Evolutionary conservation across 2,329 filamentous ascomycete genomes (phyloP), one percentile per base, ranked within the genome.

Genomic region (Aureobasidium sp.): DNA sequence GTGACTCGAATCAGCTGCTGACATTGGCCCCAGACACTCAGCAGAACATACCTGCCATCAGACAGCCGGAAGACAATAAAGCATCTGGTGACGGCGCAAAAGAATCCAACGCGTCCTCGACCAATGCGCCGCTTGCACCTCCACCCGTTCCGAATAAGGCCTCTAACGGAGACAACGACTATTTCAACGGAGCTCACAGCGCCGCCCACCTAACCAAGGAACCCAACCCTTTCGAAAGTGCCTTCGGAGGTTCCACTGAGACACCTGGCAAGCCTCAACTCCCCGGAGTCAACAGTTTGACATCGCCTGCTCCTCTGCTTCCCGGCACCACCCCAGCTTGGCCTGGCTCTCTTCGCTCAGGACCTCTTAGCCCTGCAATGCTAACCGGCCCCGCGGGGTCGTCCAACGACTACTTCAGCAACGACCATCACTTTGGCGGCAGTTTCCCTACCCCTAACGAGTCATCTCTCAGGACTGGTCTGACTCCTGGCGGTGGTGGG

Each of bases 151-250:
- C 78, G 42, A 67, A 65, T 47, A 67, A 68, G 58, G 66, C 69
- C 65, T 75, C 74, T 65, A 72, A 75, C 62, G 66, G 69, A 64
- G 76, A 78, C 50, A 77, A 77, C 52, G 79, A 81, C 67, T 81
- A 82, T 70, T 82, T 82, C 70, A 77, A 76, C 66, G 75, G 67
- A 50, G 71, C 74, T 56, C 76, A 78, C 68, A 69, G 67, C 61
- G 70, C 65, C n/a, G 78, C 74, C 63, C 77, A 79, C 64, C 77
- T 91, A 72, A 87, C 84, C 69, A 83, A 89, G 73, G 94, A 97
- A 79, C 91, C 91, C 64, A 97, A 99, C 75, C 93, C 94, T 9
- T 97, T 99, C 71, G 94, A 97, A 74, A 90, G 94, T 76, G 97
- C 93, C 7, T 99, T 99, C 73, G 86, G 85, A 45, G 81, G 79